phyloP scores from a whole-genome alignment of 2,329 filamentous ascomycete genomes.

The Chrysoporthe puriensis region DNA sequence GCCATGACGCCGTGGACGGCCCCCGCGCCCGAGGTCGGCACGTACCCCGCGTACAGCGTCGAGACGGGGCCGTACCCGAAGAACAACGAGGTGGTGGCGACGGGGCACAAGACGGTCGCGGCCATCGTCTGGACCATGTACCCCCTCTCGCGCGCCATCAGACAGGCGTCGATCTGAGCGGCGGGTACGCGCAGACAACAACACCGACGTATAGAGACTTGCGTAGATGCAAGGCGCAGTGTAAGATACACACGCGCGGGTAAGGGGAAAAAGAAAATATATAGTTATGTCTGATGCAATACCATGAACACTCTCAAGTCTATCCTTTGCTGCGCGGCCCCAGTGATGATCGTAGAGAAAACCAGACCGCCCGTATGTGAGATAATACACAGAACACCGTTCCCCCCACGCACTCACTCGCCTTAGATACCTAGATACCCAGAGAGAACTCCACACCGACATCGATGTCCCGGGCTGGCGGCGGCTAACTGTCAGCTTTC shows the following conservation, averaged over 20 bases:
- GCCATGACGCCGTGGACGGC: too few species aligned
- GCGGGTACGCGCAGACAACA: too few species aligned
- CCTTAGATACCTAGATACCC: conserved; percentile 71
- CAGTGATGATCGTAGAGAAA: conserved; percentile 23
- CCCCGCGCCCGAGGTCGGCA: too few species aligned
- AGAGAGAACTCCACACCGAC: conserved; percentile 94
- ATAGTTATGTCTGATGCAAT: not conserved
- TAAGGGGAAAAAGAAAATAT: not conserved
- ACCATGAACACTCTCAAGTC: conserved; percentile 3
- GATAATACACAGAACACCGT: conserved; percentile 12
- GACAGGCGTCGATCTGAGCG: too few species aligned
- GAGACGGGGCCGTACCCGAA: too few species aligned
- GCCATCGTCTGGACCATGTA: too few species aligned
- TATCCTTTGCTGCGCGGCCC: conserved; percentile 17
- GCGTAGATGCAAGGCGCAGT: not conserved
- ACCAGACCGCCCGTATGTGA: conserved; percentile 21
- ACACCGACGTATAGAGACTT: not conserved
- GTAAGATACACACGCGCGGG: not conserved
- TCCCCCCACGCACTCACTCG: not conserved
- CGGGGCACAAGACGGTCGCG: too few species aligned
- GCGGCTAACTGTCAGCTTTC: conserved; percentile 18
- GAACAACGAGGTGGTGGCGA: too few species aligned
- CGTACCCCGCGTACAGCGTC: too few species aligned
- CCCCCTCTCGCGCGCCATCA: too few species aligned
- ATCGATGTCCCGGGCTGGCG: conserved; percentile 92